Base-by-base conservation (phyloP, 2,329 filamentous ascomycete genomes). In the Talaromyces sp. region DNA sequence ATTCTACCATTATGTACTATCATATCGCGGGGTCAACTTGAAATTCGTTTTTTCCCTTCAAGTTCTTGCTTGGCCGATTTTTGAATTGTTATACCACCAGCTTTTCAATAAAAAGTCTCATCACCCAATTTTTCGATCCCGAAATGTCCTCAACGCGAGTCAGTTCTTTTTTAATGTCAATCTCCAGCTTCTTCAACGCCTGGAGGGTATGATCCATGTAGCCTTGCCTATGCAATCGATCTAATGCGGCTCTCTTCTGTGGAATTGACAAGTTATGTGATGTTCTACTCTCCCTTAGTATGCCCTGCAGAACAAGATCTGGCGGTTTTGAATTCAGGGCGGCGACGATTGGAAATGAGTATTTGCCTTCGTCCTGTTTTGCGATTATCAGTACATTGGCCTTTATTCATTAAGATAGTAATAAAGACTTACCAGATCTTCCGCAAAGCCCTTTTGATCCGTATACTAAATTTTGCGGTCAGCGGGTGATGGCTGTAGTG, bases 371-470 rank as follows among this genome's bases (percentile, higher is more conserved):
- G 20, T 72, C 40, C 20, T 35, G 11, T 35, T 35, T 13, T 16
- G n/a, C 4, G n/a, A n/a, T n/a, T 14, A 11, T 35, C 4, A 35
- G 32, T 35, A 35, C 11, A 14, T 35, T 35, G 4, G n/a, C n/a
- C 13, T 13, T 32, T 32, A 7, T 35, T 35, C 32, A 35, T 32
- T 32, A 16, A 35, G 32, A 35, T 27, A 27, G 24, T 35, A 35
- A 6, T 35, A 4, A 11, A 35, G 32, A 35, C 32, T 35, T 35
- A 35, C 70, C 0, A 77, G 60, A 50, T 77, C 75, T 33, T 76
- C 75, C 49, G 68, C 71, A 49, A 75, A 74, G 0, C 75, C 75
- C 52, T 77, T 77, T 30, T 70, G 59, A 1, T 57, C 54, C 2
- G 70, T 63, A 47, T 77, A 77, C 65, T 68, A n/a, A 17, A 19